These are phyloP conservation scores for Ogataea zsoltii DNA, from an alignment of 805 yeast species.

Conservation along the genomic window DNA sequence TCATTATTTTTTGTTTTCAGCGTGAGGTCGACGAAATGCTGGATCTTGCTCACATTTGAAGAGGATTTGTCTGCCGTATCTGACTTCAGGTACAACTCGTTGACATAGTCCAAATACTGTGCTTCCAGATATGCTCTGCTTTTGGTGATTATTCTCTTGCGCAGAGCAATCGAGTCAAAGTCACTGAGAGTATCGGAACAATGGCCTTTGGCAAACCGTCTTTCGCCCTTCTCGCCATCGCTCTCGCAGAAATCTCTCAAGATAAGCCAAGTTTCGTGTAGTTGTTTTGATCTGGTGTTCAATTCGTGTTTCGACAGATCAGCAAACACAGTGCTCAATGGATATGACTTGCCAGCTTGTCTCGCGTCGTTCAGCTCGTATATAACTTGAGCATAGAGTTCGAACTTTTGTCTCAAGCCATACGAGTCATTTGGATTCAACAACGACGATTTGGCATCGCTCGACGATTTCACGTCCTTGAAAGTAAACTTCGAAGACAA, in stretches of 20 bases:
- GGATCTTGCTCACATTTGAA: constrained; percentile 66
- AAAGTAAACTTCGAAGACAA: constrained; percentile 32
- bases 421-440: constrained; percentile 41
- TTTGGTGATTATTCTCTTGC: constrained; percentile 50
- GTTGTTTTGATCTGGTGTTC: constrained; percentile 67
- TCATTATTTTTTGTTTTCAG: constrained; percentile 39
- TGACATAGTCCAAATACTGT: constrained; percentile 77
- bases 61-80: constrained; percentile 35
- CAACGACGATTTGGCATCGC: constrained; percentile 18
- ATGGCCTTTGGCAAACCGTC: constrained; percentile 35
- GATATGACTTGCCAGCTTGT: constrained; percentile 51
- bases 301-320: constrained; percentile 57
- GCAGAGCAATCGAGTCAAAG: constrained; percentile 37
- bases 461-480: constrained; percentile 28
- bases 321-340: constrained; percentile 59
- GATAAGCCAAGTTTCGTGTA: constrained; percentile 74
- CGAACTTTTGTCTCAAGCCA: constrained; percentile 54
- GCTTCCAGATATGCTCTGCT: constrained; percentile 65
- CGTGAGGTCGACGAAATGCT: constrained; percentile 55
- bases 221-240: constrained; percentile 38
- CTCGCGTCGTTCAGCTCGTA: constrained; percentile 71
- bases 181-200: constrained; percentile 26
- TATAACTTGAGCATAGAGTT: constrained; percentile 70
- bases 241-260: constrained; percentile 48
- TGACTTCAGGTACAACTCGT: constrained; percentile 55